Evolutionary conservation across 169 alveolate species (phyloP), one percentile per base, ranked within the genome.

Genomic region (Eimeria acervulina): DNA sequence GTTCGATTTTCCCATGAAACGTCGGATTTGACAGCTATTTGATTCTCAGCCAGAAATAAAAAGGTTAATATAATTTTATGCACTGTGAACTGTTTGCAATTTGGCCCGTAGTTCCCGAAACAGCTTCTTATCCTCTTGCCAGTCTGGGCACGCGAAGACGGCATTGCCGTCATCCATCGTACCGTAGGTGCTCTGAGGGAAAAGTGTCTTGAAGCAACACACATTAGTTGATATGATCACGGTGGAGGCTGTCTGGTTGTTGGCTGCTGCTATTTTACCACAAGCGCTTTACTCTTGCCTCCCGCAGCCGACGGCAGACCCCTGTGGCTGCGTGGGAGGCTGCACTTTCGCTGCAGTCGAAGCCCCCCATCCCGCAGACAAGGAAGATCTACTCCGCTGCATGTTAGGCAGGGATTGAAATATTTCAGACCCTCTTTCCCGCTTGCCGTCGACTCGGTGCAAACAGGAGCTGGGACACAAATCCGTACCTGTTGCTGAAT

Each of bases 141-240:
- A 68, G 42, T 31, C 80, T 63, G 47, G n/a, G 23, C 47, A 2
- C 80, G 47, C 1, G 33, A 63, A 47, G 5, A 33, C n/a, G 80
- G 47, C 80, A 68, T 33, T 17, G 47, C 47, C 47, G 80, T 47
- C 47, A 33, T 68, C 47, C 42, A 33, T 47, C 17, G 47, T 68
- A 23, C 80, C 42, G 80, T 68, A 68, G 80, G 80, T 68, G 80
- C 88, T 78, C 88, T 5, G 21, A 78, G 42, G 8, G 59, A 17
- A 78, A 78, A 78, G 88, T 23, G 88, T 78, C 23, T 38, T 38
- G 88, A 31, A 5, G 38, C 88, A 44, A 21, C 80, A 31, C 26
- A 5, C 12, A 12, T 68, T 31, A 68, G 80, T 7, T 68, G 80
- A 31, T 68, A 68, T 33, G 44, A 15, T 68, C 19, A 31, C 47